phyloP scores from a whole-genome alignment of 2,329 filamentous ascomycete species.

The Daldinia sp. region DNA sequence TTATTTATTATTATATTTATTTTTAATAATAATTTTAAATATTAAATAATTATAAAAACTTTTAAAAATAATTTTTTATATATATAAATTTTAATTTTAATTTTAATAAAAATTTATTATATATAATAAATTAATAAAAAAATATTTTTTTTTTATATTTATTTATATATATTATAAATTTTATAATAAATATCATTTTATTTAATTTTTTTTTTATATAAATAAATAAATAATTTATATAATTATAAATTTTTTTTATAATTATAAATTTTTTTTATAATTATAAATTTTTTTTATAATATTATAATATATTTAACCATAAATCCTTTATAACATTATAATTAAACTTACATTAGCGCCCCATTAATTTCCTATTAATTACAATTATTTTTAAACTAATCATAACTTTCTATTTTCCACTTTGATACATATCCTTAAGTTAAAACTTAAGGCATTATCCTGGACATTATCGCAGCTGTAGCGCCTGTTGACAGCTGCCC shows the following conservation, averaged over 20 bases:
- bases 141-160: neutral
- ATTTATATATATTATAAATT: neutral
- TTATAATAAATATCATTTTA: neutral
- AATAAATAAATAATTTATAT: neutral
- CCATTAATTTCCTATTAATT: too few species aligned
- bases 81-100: neutral
- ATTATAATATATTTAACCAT: too few species aligned
- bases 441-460: neutral
- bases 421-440: too few species aligned
- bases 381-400: too few species aligned
- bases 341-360: too few species aligned
- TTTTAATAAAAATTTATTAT: neutral
- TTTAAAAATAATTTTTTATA: neutral
- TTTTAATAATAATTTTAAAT: neutral
- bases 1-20: too few species aligned
- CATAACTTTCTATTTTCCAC: too few species aligned
- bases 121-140: neutral
- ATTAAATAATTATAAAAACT: neutral
- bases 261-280: too few species aligned
- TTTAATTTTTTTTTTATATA: neutral
- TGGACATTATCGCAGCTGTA: neutral
- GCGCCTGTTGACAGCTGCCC: conserved; percentile 11
- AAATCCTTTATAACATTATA: too few species aligned
- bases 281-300: too few species aligned
- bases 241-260: too few species aligned